Percentiles rank a stretch among this genome's conserved stretches.
Evolutionary conservation across 352 stramenopile species (phyloP).

Genomic region (Phytophthora citrophthora): DNA sequence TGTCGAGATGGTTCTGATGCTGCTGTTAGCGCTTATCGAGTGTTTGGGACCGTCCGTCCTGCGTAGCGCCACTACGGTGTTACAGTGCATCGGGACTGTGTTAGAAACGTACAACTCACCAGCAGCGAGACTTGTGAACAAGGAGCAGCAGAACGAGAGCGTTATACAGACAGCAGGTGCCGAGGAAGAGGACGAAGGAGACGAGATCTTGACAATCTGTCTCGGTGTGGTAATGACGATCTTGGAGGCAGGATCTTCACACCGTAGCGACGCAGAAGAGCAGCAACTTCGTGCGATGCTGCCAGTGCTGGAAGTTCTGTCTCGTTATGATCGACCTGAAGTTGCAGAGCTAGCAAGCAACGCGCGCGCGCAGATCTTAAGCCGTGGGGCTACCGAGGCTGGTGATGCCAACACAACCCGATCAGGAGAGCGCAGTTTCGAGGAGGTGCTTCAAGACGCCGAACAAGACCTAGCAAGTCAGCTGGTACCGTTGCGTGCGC

Average conservation of each 20-base stretch:
- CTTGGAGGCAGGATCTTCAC: constrained; percentile 63
- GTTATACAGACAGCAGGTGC: constrained; percentile 13
- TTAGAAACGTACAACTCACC: constrained; percentile 61
- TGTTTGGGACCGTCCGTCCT: constrained; percentile 75
- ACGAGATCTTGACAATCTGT: constrained; percentile 82
- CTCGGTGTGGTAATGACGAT: constrained; percentile 83
- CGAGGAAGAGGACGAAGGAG: constrained; percentile 56
- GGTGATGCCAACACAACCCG: not conserved
- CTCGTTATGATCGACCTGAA: constrained; percentile 55
- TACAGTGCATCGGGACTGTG: constrained; percentile 78
- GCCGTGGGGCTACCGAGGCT: constrained; percentile 29
- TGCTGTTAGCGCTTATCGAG: constrained; percentile 79
- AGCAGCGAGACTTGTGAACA: constrained; percentile 38
- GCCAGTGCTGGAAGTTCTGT: constrained; percentile 66
- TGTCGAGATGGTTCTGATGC: constrained; percentile 63
- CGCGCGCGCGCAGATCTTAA: constrained; percentile 70
- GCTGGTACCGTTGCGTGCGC: constrained; percentile 74
- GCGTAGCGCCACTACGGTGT: constrained; percentile 62
- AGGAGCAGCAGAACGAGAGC: constrained; percentile 20
- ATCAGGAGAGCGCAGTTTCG: constrained; percentile 52
- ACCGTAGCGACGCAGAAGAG: constrained; percentile 62
- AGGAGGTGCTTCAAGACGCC: constrained; percentile 55
- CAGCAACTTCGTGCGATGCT: constrained; percentile 63
- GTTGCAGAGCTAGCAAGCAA: constrained; percentile 78
- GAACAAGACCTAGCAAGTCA: constrained; percentile 66